Conservation (phyloP, 768 basidiomycete genomes). For the Candolleomyces aberdarensis region DNA sequence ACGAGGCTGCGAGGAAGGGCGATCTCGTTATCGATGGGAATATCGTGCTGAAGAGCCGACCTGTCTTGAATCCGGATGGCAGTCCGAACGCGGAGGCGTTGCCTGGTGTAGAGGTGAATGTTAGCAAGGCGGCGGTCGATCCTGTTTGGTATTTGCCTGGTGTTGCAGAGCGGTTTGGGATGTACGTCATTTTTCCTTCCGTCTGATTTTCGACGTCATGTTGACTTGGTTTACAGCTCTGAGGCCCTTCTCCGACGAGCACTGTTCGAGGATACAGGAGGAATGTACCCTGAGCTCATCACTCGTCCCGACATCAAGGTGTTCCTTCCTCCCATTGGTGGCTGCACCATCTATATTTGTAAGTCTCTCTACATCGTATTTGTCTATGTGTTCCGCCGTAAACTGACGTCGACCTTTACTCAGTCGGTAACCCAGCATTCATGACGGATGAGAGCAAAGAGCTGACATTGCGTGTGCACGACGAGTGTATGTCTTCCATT, state of each 20-base stretch:
- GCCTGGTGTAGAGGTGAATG: slow-evolving; percentile 82
- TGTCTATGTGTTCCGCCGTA: not conserved
- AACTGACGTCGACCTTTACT: not conserved
- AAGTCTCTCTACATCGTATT: slow-evolving; percentile 12
- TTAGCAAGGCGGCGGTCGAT: slow-evolving; percentile 94
- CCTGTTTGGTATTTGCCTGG: slow-evolving; percentile 96
- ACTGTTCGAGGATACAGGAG: slow-evolving; percentile 94
- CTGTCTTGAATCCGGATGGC: slow-evolving; percentile 63
- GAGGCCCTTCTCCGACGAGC: slow-evolving; percentile 85
- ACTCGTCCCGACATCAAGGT: slow-evolving; percentile 94
- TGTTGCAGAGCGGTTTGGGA: slow-evolving; percentile 89
- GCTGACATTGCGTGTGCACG: slow-evolving; percentile 86
- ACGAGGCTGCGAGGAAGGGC: slow-evolving; percentile 73
- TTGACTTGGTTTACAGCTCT: slow-evolving; percentile 42
- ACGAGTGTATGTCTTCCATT: slow-evolving; percentile 63
- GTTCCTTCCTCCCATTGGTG: slow-evolving; percentile 94
- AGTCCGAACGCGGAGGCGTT: slow-evolving; percentile 44
- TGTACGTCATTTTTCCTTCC: slow-evolving; percentile 47
- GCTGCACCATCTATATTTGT: slow-evolving; percentile 91
- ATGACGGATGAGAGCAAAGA: slow-evolving; percentile 75
- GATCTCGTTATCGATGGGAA: slow-evolving; percentile 77
- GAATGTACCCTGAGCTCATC: slow-evolving; percentile 94
- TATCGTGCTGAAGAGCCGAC: slow-evolving; percentile 69
- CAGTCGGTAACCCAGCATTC: slow-evolving; percentile 82
- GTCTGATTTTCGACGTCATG: not conserved